These are phyloP conservation scores for Silene latifolia DNA, from an alignment of 148 eudicot species.

Conservation along the genomic window DNA sequence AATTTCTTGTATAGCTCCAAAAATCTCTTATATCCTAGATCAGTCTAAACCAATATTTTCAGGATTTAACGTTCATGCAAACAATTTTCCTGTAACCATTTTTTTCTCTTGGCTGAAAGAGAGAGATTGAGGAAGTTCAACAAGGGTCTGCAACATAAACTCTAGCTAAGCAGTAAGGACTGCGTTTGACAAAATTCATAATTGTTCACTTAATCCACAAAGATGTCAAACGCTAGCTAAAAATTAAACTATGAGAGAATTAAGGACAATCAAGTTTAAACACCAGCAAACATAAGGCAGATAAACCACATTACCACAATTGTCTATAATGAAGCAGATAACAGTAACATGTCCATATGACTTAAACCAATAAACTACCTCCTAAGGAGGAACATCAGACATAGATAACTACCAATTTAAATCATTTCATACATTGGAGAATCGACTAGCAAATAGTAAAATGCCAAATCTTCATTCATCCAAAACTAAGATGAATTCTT, in stretches of 20 bases:
- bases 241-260: neutral
- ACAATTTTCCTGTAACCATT: neutral
- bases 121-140: neutral
- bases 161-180: neutral
- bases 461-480: slow-evolving; percentile 15
- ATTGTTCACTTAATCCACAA: neutral
- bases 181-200: slow-evolving; percentile 12
- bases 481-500: slow-evolving; percentile 25
- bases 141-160: neutral
- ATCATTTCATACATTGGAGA: slow-evolving; percentile 37
- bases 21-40: slow-evolving; percentile 1
- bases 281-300: slow-evolving; percentile 2
- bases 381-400: slow-evolving; percentile 27
- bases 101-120: slow-evolving; percentile 8
- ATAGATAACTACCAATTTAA: slow-evolving; percentile 36
- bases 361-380: slow-evolving; percentile 25
- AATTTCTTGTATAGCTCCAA: neutral
- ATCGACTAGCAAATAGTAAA: slow-evolving; percentile 25
- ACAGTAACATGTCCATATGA: slow-evolving; percentile 26
- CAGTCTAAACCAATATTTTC: neutral
- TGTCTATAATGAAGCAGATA: slow-evolving; percentile 19
- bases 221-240: slow-evolving; percentile 2
- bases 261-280: slow-evolving; percentile 1
- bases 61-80: neutral
- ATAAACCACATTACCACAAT: slow-evolving; percentile 12